These are phyloP conservation scores for Dillenia turbinata DNA, from an alignment of 164 flowering plant genomes.

Conservation along the genomic window DNA sequence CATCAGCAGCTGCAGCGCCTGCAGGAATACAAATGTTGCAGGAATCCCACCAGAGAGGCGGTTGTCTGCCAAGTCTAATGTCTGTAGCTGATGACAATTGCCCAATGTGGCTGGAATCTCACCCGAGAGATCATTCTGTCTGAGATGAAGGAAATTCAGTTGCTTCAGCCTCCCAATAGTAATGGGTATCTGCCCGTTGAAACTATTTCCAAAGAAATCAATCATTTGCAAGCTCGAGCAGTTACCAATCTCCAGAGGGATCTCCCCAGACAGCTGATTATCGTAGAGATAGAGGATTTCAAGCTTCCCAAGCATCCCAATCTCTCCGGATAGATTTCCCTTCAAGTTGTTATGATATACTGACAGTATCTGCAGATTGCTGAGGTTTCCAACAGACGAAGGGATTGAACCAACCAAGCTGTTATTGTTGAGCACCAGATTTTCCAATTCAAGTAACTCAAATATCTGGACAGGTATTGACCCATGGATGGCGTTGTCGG, in stretches of 20 bases:
- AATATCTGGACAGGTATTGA: conserved; percentile 59
- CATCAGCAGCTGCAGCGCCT: conserved; percentile 57
- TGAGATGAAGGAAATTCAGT: conserved; percentile 64
- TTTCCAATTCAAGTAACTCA: conserved; percentile 45
- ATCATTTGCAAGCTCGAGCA: conserved; percentile 73
- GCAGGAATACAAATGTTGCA: conserved; percentile 46
- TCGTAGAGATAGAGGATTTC: conserved; percentile 70
- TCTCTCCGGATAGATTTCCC: conserved; percentile 63
- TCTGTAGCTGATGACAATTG: conserved; percentile 50
- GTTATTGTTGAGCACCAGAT: conserved; percentile 78
- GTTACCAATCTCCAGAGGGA: conserved; percentile 81
- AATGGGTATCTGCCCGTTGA: conserved; percentile 65
- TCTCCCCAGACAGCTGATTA: conserved; percentile 77
- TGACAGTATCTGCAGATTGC: conserved; percentile 52
- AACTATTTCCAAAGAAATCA: conserved; percentile 79
- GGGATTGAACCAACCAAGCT: conserved; percentile 69
- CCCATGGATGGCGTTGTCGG: conserved; percentile 67
- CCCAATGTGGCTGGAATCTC: conserved; percentile 74
- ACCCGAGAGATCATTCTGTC: conserved; percentile 77
- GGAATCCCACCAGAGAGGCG: conserved; percentile 68
- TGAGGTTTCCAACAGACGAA: conserved; percentile 54
- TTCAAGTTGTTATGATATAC: conserved; percentile 64
- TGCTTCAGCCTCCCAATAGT: conserved; percentile 67
- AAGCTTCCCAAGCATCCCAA: conserved; percentile 64
- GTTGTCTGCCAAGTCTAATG: conserved; percentile 89